These are phyloP conservation scores for Eimeria sp. DNA, from an alignment of 169 alveolate genomes.

Conservation along the genomic window DNA sequence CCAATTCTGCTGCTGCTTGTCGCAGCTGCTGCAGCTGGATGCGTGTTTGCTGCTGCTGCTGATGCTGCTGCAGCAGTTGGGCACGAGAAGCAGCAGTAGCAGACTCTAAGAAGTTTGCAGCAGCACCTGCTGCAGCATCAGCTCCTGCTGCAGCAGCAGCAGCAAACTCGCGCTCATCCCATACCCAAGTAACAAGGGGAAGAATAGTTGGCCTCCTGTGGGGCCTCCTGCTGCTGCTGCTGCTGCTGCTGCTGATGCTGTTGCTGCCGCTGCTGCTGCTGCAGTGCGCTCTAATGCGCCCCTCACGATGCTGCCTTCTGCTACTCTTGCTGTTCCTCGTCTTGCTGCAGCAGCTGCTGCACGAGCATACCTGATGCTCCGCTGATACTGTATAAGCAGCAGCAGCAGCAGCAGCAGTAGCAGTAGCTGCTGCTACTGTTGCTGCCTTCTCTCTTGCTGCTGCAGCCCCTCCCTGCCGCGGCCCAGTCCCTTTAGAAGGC, in stretches of 20 bases:
- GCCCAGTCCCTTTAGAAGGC: neutral
- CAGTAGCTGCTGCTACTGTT: slow-evolving; percentile 18
- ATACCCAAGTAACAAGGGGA: neutral
- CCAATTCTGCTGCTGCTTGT: neutral
- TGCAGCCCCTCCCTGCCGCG: neutral
- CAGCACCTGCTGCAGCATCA: slow-evolving; percentile 42
- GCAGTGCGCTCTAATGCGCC: neutral
- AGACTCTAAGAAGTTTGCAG: neutral
- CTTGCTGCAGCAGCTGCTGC: neutral
- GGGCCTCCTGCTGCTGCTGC: slow-evolving; percentile 8
- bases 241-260: slow-evolving; percentile 36
- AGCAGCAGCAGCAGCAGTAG: slow-evolving; percentile 12
- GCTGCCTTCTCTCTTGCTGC: neutral
- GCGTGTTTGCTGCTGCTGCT: slow-evolving; percentile 14
- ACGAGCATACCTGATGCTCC: neutral
- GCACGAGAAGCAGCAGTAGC: slow-evolving; percentile 31
- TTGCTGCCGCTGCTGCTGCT: slow-evolving; percentile 25
- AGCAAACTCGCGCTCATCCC: slow-evolving; percentile 16
- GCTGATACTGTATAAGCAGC: neutral
- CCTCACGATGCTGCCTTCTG: neutral
- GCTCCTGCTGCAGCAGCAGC: slow-evolving; percentile 19
- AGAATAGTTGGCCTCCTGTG: neutral
- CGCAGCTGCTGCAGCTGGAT: slow-evolving; percentile 33
- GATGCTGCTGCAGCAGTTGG: slow-evolving; percentile 48
- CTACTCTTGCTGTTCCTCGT: neutral